Percentiles rank a stretch among this genome's conserved stretches.
These are phyloP conservation scores for Podaxis mareebaensis DNA, from an alignment of 768 basidiomycete genomes.

Conservation along the genomic window DNA sequence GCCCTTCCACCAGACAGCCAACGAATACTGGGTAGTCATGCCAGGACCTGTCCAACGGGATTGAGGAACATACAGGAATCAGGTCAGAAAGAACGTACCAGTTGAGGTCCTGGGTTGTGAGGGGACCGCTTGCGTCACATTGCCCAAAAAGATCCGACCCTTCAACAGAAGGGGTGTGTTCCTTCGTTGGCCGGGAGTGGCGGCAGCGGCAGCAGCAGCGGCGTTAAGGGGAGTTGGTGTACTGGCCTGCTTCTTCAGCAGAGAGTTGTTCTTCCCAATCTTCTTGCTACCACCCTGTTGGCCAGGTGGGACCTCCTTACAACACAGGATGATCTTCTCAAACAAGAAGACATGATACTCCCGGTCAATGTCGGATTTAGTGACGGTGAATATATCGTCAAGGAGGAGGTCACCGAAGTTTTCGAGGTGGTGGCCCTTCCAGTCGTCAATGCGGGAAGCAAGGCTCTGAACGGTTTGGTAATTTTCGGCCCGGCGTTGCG, in stretches of 20 bases:
- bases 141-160: constrained; percentile 95
- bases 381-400: constrained; percentile 94
- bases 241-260: constrained; percentile 79
- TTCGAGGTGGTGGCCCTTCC: constrained; percentile 96
- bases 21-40: constrained; percentile 63
- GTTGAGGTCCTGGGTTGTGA: constrained; percentile 55
- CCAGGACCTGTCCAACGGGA: constrained; percentile 39
- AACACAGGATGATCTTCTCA: constrained; percentile 98
- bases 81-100: constrained; percentile 44
- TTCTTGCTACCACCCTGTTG: constrained; percentile 54
- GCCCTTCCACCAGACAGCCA: constrained; percentile 93
- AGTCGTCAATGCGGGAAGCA: constrained; percentile 87
- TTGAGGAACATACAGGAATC: background rate
- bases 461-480: constrained; percentile 87
- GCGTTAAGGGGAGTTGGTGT: constrained; percentile 45
- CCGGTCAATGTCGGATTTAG: constrained; percentile 93
- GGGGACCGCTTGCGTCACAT: constrained; percentile 82
- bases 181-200: constrained; percentile 61
- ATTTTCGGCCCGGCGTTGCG: constrained; percentile 90
- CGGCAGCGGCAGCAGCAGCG: constrained; percentile 46
- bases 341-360: constrained; percentile 99
- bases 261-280: constrained; percentile 80
- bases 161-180: constrained; percentile 86
- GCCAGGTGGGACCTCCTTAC: constrained; percentile 83
- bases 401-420: constrained; percentile 94